Base-by-base conservation (phyloP, 495 filamentous ascomycete species). In the Rhypophila decipiens region DNA sequence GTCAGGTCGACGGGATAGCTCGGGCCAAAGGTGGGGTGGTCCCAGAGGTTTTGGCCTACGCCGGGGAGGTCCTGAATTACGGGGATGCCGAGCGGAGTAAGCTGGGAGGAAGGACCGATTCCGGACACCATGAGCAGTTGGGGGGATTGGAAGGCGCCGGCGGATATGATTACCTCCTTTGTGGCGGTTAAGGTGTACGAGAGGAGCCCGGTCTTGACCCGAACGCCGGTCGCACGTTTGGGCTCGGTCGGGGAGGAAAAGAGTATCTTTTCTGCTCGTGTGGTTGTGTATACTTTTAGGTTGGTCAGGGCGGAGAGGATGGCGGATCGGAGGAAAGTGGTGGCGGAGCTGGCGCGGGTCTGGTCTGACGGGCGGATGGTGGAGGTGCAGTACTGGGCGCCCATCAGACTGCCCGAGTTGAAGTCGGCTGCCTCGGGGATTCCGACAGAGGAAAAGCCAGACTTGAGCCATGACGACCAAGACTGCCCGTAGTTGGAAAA, bases 151-250 rank as follows among this genome's bases (percentile, higher is more conserved):
- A 70, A 59, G 13, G 53, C 68, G 8, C 79, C 79, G 2, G 76
- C 75, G 3, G 77, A 75, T 1, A 83, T 20, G 33, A 84, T 78
- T 40, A 84, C 72, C 56, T 83, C 79, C 42, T 72, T 70, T 2
- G 47, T 59, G 7, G 78, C 76, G 2, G 39, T 50, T 2, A 78
- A 53, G 3, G 55, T 70, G 60, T 66, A 75, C 11, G 63, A 43
- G 12, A 66, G 19, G 0, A 59, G 58, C 3, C 43, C 44, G 44
- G 67, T 55, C 8, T 64, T 47, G n/a, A 79, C 75, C 7, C 44
- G 13, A 1, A 80, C 73, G 7, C 74, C 77, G 0, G 59, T 72
- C 21, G 78, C 78, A 27, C 70, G 78, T 21, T 46, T 46, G 36
- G 57, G 53, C n/a, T n/a, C n/a, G n/a, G n/a, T n/a, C n/a, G n/a